Evolutionary conservation across 306 rosid genomes (phyloP), one percentile per base, ranked within the genome.

Genomic region (peach (Prunus persica)): DNA sequence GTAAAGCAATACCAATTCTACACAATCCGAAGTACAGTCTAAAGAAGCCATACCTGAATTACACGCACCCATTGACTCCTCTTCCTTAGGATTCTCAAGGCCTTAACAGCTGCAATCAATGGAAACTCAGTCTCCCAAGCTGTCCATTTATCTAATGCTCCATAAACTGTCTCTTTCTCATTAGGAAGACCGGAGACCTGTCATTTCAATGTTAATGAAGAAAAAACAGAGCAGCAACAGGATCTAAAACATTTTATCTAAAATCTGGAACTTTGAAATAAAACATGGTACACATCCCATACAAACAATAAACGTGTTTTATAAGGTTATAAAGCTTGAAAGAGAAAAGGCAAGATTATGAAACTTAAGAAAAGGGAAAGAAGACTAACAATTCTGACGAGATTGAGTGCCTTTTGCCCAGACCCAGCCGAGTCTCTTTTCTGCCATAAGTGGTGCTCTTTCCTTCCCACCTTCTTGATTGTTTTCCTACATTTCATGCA

Each of bases 61-160:
- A 88, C 86, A 27, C 86, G 90, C 75, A 71, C 84, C 97, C 97
- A 92, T 73, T 90, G 96, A 61, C 85, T 67, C 83, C 87, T 87
- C 76, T 79, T 85, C 83, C 88, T 80, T 56, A 92, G 72, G 75
- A 92, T 87, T 76, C 75, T 90, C 83, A 95, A 87, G 81, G 97
- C 97, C 87, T 92, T 92, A 10, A 86, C 84, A 7, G 76, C 93
- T 51, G 97, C 96, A 86, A 95, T 86, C 90, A 92, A 49, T 8
- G 99, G 97, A 78, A 95, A 95, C 85, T 92, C 97, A 22, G 87
- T 88, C 87, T 95, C 99, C 97, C 97, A 92, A 78, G 97, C 97
- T 2, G 76, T 81, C 97, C 97, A 95, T 87, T 92, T 92, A 82
- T 95, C 93, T 74, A 95, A 83, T 69, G 95, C 99, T 25, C 97